Base-by-base conservation (phyloP, 345 rosid species). In the Hirschfeldia incana region DNA sequence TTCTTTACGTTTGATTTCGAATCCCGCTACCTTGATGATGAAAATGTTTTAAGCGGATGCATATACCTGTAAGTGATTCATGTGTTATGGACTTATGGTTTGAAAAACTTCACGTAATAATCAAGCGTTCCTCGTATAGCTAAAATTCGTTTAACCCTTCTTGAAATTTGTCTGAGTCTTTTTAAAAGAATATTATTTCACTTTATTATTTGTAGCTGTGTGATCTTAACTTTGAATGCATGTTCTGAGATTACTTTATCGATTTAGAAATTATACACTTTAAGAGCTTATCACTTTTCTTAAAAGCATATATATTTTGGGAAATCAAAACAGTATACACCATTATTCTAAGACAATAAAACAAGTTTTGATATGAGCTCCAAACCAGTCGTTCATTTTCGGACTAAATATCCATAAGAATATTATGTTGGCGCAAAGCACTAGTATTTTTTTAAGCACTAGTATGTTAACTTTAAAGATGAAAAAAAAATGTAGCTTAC, bases 11-110 rank as follows among this genome's bases (percentile, higher is more conserved):
- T 74, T 29, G 3, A 6, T 34, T 61, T 68, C 46, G 74, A 73
- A 73, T 74, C 78, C 28, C 82, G 51, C 65, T 73, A 61, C 65
- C 70, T 58, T 62, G 32, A 11, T n/a, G 26, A 30, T 44, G 34
- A 30, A 30, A 58, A 39, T 76, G 46, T 46, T 57, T 39, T 49
- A 29, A 29, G 8, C 17, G 44, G 61, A 16, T 46, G 12, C 12
- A 11, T 49, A 30, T 6, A 33, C 21, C 6, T 74, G 5, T 8
- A 15, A 28, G 26, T 46, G n/a, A 30, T 15, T 49, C 21, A 6
- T 53, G 8, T 21, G 21, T 21, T 21, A 21, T 21, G 21, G 21
- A 21, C 27, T 17, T 73, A 17, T 49, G 32, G 32, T 64, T 30
- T 73, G 13, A 1, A 36, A 36, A 33, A n/a, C 17, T 39, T 73